Evolutionary conservation across 768 basidiomycete genomes (phyloP).

Genomic region (Rhodosporidiobolus odoratus): DNA sequence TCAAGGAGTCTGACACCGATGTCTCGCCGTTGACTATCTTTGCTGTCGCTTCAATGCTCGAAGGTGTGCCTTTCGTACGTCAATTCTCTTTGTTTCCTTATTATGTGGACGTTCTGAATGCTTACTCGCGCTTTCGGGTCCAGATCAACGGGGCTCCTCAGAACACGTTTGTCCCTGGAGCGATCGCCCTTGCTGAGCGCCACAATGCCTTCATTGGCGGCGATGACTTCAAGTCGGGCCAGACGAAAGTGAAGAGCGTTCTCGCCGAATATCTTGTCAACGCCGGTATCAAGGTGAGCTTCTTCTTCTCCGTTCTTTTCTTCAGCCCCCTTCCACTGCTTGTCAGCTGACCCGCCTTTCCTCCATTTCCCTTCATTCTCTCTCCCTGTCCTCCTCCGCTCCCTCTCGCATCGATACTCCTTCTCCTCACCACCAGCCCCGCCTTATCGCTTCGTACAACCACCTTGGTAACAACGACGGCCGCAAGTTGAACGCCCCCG

Average conservation of each 20-base stretch:
- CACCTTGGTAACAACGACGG: conserved; percentile 99
- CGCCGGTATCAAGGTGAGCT: conserved; percentile 73
- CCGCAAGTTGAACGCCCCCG: conserved; percentile 74
- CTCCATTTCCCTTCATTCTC: not conserved
- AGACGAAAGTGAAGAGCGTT: conserved; percentile 87
- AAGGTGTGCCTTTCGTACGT: conserved; percentile 80
- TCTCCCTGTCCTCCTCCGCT: not conserved
- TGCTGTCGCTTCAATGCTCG: conserved; percentile 90
- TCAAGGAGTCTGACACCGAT: conserved; percentile 79
- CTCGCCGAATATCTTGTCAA: conserved; percentile 98
- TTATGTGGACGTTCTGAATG: no score
- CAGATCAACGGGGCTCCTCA: conserved; percentile 81
- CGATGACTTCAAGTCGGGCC: conserved; percentile 95
- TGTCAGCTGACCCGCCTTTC: no score
- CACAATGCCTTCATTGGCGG: conserved; percentile 89
- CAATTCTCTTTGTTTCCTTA: not conserved
- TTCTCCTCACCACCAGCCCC: conserved; percentile 52
- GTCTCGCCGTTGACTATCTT: conserved; percentile 96
- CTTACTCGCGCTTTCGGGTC: no score
- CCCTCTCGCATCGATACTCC: not conserved
- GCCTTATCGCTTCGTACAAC: conserved; percentile 96
- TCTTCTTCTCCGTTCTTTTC: conserved; percentile 49
- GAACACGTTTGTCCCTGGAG: conserved; percentile 97
- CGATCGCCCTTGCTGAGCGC: conserved; percentile 84
- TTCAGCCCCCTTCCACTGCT: not conserved